Evolutionary conservation across 768 basidiomycete species (phyloP), one percentile per base, ranked within the genome.

Genomic region (Hericium rajendrae): DNA sequence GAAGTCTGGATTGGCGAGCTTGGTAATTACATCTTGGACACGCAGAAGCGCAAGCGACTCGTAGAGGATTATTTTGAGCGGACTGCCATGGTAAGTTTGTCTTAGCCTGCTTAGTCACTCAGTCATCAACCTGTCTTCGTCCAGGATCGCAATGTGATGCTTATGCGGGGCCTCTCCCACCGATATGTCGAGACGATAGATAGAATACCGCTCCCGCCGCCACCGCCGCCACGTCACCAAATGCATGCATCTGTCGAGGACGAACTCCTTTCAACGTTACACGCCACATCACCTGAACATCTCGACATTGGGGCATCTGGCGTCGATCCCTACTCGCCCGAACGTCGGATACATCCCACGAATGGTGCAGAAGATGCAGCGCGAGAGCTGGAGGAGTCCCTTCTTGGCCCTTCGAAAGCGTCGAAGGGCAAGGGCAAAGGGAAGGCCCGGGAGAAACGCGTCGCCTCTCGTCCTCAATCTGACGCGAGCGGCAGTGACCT

Each of bases 1-100:
- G 89, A 91, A 58, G 66, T 92, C 15, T 92, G 91, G 91, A 71
- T 74, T 48, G 76, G 73, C 24, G 88, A 88, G 65, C 76, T 91
- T 15, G 74, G 77, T 54, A 81, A 81, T 57, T 92, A 91, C 64
- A 75, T 82, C 54, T 66, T 84, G 32, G 84, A 88, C 64, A 88
- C 86, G 6, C 82, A 85, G 65, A 83, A 83, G 66, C 81, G 88
- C 52, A 81, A 83, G 69, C 81, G 79, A 53, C 84, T 87, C 61
- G 79, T 91, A 5, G 84, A 84, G 58, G 78, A 82, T 51, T 87
- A 81, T 76, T 91, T 90, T 62, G 83, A 87, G 66, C 76, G 78
- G 26, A 84, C 78, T 66, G 72, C 83, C 56, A 71, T 82, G 64
- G 88, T 90, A 65, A 68, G 78, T 69, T 8, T 22, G 54, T 38